These are phyloP conservation scores for Pleurotus pulmonarius DNA, from an alignment of 768 basidiomycete genomes.

Conservation along the genomic window DNA sequence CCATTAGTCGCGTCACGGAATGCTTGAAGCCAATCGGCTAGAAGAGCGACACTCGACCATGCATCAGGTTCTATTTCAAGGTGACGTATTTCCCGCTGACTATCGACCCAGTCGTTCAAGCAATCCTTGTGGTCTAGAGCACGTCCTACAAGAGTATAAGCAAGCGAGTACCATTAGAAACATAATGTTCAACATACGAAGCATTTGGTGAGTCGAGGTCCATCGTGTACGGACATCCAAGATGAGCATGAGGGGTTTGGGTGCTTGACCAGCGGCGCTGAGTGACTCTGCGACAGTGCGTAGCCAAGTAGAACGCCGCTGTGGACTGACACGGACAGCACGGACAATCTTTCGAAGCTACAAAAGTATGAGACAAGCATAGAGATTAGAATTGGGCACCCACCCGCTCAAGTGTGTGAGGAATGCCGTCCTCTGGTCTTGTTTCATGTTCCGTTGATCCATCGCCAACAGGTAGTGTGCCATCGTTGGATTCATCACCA, in stretches of 20 bases:
- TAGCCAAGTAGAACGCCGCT: slow-evolving; percentile 6
- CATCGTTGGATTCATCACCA: background rate
- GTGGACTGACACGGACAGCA: slow-evolving; percentile 12
- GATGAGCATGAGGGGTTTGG: slow-evolving; percentile 17
- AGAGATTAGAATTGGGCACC: no score
- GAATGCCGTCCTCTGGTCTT: no score
- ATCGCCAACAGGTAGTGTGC: background rate
- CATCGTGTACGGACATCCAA: slow-evolving; percentile 25
- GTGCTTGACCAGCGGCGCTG: no score
- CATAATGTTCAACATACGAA: slow-evolving; percentile 9
- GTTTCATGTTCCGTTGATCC: no score
- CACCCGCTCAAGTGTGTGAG: no score
- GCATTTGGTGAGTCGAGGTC: slow-evolving; percentile 27
- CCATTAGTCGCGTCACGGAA: background rate
- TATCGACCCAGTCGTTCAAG: background rate
- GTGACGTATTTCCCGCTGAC: background rate
- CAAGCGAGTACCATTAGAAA: no score
- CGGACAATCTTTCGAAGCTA: slow-evolving; percentile 17
- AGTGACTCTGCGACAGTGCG: background rate
- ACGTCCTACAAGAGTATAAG: background rate
- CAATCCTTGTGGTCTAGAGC: background rate
- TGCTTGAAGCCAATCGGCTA: background rate
- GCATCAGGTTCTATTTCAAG: background rate
- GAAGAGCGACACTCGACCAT: background rate
- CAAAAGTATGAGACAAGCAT: no score